A percentile compares a stretch with the other conserved stretches of the same genome.
Evolutionary conservation across 73 alveolate genomes (phyloP).

Genomic region (Uronychia setigera): DNA sequence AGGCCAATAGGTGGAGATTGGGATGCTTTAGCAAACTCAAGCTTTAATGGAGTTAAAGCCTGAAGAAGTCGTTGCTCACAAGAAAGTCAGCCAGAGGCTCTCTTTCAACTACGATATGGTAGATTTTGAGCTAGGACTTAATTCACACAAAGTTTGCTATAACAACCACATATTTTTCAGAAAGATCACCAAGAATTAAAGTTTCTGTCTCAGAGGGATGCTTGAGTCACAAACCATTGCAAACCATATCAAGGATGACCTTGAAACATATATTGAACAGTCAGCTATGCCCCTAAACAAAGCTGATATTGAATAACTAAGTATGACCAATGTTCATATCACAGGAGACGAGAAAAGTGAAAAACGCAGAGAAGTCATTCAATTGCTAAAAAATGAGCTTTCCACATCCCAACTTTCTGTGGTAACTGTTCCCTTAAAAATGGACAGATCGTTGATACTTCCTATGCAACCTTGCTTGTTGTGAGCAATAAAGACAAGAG

Average conservation of each 20-base stretch:
- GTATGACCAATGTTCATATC: neutral
- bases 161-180: neutral
- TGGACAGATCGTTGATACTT: neutral
- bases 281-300: neutral
- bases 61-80: neutral
- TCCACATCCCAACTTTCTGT: neutral
- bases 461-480: neutral
- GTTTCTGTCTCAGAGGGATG: neutral
- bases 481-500: neutral
- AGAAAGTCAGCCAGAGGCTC: neutral
- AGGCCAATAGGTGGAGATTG: neutral
- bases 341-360: neutral
- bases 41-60: neutral
- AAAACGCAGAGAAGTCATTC: neutral
- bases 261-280: neutral
- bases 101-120: slow-evolving; percentile 2
- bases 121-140: neutral
- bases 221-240: neutral
- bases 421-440: neutral
- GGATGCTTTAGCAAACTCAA: neutral
- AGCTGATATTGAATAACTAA: neutral
- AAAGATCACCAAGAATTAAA: neutral
- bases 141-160: neutral
- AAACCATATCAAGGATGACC: neutral
- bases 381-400: neutral